Evolutionary conservation across 805 yeast species (phyloP), one percentile per base, ranked within the genome.

Genomic region (Hyphopichia homilentoma): DNA sequence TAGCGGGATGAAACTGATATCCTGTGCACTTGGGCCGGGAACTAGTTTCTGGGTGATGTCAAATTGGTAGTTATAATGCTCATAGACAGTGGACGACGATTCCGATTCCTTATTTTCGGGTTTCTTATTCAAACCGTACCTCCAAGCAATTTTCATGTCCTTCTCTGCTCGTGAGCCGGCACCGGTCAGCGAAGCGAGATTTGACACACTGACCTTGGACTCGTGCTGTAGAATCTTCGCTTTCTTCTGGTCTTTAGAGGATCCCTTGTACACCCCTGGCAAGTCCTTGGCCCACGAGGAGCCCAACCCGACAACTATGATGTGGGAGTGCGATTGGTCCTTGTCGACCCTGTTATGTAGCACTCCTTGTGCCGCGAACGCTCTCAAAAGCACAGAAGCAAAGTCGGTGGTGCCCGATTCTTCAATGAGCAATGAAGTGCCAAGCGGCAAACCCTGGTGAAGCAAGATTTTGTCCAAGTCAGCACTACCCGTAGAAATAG

Each of bases 371-470:
- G 94, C 70, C 1, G 84, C 79, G 61, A 80, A 84, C 3, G 77
- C 62, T 41, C 88, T 77, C 17, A 79, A 53, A 22, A 90, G 43
- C 7, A 85, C 79, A 5, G 87, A 73, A 5, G 84, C 70, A 50
- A 87, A 90, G 50, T 90, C 97, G 0, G 97, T 90, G 5, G 90
- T 81, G 0, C 95, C 93, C 11, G 76, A 73, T 52, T 90, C 97
- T 53, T 86, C 90, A 4, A 90, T 52, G 9, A 89, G 54, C 23
- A 88, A 50, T 5, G 84, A 70, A 7, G 68, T 58, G 1, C 96
- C 95, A 8, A 85, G 44, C 1, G 97, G 97, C 11, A 89, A 53
- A 1, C 98, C 98, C 35, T 77, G 82, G 55, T 90, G 97, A 1
- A 73, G 75, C 32, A 90, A 52, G 3, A 85, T 57, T 41, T 70